Conservation (phyloP, 2,329 filamentous ascomycete species). For the Aspergillus brunneoviolaceus region DNA sequence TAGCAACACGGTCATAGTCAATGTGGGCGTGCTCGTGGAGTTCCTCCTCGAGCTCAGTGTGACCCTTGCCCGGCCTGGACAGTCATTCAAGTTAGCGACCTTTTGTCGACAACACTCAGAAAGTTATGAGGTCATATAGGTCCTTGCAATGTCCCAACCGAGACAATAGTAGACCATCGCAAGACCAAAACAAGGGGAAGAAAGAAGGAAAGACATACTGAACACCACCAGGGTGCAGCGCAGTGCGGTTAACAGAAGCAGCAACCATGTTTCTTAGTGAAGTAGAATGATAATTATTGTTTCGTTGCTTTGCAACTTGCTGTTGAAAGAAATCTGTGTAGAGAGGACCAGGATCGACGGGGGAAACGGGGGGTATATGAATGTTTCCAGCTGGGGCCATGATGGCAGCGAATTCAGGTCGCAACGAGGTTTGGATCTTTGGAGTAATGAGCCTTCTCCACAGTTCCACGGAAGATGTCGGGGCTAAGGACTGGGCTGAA, state of each 20-base stretch:
- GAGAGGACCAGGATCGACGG: constrained; percentile 48
- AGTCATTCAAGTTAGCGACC: constrained; percentile 15
- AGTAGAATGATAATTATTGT: constrained; percentile 59
- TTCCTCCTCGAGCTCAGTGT: constrained; percentile 97
- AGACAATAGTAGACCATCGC: constrained; percentile 14
- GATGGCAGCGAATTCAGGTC: constrained; percentile 17
- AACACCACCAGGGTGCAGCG: constrained; percentile 86
- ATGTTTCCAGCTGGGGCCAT: constrained; percentile 39
- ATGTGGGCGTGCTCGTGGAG: constrained; percentile 98
- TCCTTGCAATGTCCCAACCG: not conserved
- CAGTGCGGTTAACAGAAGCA: constrained; percentile 80
- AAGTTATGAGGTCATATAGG: not conserved
- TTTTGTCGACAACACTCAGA: not conserved
- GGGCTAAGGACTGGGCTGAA: constrained; percentile 24
- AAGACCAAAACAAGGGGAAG: constrained; percentile 9
- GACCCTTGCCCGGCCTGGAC: constrained; percentile 73
- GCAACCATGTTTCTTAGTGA: constrained; percentile 54
- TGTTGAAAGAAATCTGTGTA: constrained; percentile 58
- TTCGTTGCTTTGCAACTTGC: constrained; percentile 57
- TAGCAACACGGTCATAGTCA: constrained; percentile 97
- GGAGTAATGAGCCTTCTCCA: constrained; percentile 37
- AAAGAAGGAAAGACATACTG: constrained; percentile 60
- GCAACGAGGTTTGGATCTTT: constrained; percentile 12
- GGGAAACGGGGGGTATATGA: constrained; percentile 47
- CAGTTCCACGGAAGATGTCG: constrained; percentile 44